Percentiles rank a stretch among this genome's conserved stretches.
These are phyloP conservation scores for Lachnellula occidentalis DNA, from an alignment of 2,329 filamentous ascomycete genomes.

Conservation along the genomic window DNA sequence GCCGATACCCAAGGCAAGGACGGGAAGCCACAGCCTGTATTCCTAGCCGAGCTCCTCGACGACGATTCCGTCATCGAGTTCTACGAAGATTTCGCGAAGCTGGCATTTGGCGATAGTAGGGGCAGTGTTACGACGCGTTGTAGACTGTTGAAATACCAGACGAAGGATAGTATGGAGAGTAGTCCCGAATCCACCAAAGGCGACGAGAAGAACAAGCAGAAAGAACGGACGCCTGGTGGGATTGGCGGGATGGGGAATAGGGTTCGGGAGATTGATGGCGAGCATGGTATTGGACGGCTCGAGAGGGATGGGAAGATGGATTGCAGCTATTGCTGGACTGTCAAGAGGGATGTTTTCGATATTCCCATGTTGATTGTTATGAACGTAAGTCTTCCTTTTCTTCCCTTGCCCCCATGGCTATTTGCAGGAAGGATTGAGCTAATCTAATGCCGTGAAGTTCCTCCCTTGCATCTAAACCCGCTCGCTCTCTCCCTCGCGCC, in stretches of 20 bases:
- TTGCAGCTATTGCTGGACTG: constrained; percentile 94
- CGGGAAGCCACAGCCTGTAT: constrained; percentile 68
- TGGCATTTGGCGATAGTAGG: constrained; percentile 87
- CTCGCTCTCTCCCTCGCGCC: not conserved
- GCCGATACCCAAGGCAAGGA: constrained; percentile 34
- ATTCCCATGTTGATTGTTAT: constrained; percentile 98
- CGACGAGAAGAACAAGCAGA: constrained; percentile 14
- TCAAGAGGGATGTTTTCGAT: constrained; percentile 94
- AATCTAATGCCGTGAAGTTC: constrained; percentile 31
- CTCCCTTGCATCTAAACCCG: constrained; percentile 37
- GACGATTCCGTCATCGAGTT: constrained; percentile 91
- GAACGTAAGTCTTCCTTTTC: constrained; percentile 64
- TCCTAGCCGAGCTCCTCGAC: constrained; percentile 86
- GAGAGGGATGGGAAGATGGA: constrained; percentile 88
- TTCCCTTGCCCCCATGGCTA: not conserved
- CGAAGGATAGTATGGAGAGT: constrained; percentile 48
- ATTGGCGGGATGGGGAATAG: constrained; percentile 43
- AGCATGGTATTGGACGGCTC: constrained; percentile 75
- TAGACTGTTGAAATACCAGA: constrained; percentile 84
- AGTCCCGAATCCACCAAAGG: constrained; percentile 17
- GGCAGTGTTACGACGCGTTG: constrained; percentile 80
- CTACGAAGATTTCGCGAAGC: constrained; percentile 88
- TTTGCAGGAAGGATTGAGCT: constrained; percentile 3
- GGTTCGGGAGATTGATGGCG: constrained; percentile 60
- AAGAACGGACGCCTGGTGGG: constrained; percentile 14